Conservation (phyloP, 2,329 filamentous ascomycete genomes). For the Dissoconium aciculare region DNA sequence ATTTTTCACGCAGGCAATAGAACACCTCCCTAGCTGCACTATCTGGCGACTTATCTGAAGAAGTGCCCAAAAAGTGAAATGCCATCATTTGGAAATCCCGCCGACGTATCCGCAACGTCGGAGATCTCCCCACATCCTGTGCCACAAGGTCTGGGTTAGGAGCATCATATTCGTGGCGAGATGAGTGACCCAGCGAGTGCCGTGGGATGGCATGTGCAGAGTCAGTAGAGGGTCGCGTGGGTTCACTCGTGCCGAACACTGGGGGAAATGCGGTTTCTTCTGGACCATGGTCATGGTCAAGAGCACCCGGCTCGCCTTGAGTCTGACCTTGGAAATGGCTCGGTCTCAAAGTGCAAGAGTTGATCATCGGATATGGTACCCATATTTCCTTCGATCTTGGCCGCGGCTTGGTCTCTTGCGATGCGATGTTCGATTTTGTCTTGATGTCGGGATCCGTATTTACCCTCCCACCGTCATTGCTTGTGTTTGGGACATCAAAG, state of each 20-base stretch:
- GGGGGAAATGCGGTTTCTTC: slow-evolving; percentile 18
- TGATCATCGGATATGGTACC: slow-evolving; percentile 90
- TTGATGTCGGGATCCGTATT: slow-evolving; percentile 1
- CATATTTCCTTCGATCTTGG: slow-evolving; percentile 56
- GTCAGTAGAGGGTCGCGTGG: slow-evolving; percentile 18
- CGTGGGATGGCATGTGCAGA: slow-evolving; percentile 13
- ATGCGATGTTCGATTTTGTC: not conserved
- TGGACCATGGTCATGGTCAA: slow-evolving; percentile 7
- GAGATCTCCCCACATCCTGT: slow-evolving; percentile 39
- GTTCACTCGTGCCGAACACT: slow-evolving; percentile 17
- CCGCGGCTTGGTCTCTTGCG: not conserved
- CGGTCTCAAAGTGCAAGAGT: slow-evolving; percentile 62
- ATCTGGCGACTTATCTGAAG: slow-evolving; percentile 22
- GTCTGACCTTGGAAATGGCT: slow-evolving; percentile 13
- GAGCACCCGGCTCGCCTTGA: too few species aligned
- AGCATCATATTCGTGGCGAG: too few species aligned
- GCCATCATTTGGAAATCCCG: slow-evolving; percentile 90
- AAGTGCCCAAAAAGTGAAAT: slow-evolving; percentile 66
- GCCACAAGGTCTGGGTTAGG: too few species aligned
- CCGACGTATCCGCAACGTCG: slow-evolving; percentile 74
- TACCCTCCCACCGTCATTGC: too few species aligned
- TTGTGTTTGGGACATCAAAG: too few species aligned
- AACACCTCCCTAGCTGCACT: slow-evolving; percentile 60
- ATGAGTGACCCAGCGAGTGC: too few species aligned
- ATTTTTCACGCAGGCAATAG: slow-evolving; percentile 68